phyloP scores from a whole-genome alignment of 768 basidiomycete genomes.

The Mycena maculata region DNA sequence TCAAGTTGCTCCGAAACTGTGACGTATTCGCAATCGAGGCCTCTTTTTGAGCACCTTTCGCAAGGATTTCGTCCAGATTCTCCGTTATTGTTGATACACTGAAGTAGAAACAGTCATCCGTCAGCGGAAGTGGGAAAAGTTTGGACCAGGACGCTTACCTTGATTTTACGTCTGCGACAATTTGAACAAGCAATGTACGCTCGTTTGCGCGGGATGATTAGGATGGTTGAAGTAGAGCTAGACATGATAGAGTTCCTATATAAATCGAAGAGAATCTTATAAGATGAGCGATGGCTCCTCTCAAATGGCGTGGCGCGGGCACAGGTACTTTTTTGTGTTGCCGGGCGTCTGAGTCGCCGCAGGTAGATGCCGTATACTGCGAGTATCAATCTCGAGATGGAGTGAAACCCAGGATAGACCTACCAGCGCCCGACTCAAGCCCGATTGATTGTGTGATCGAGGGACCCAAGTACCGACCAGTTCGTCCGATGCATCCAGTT shows the following conservation, averaged over 20 bases:
- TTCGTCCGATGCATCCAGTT: no score
- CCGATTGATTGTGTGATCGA: no score
- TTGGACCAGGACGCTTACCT: not conserved
- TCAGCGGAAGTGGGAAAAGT: no score
- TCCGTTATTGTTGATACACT: slow-evolving; percentile 13
- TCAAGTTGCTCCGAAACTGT: not conserved
- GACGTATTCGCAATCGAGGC: slow-evolving; percentile 16
- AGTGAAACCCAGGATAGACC: no score
- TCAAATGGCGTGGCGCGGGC: not conserved
- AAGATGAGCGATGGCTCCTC: not conserved
- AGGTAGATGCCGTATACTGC: no score
- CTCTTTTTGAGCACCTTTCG: slow-evolving; percentile 18
- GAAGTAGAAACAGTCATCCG: not conserved
- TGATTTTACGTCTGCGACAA: slow-evolving; percentile 20
- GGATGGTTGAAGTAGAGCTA: not conserved
- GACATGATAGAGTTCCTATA: not conserved
- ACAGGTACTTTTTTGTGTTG: no score
- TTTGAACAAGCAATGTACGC: slow-evolving; percentile 13
- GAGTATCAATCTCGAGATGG: no score
- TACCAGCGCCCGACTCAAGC: no score
- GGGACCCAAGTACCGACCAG: no score
- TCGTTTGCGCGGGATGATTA: slow-evolving; percentile 18
- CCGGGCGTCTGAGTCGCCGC: no score
- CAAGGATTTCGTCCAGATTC: slow-evolving; percentile 13
- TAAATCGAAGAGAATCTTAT: not conserved